A percentile compares a stretch with the other conserved stretches of the same genome.
phyloP scores from a whole-genome alignment of 192 early-diverging fungal species.

The Coemansia biformis region DNA sequence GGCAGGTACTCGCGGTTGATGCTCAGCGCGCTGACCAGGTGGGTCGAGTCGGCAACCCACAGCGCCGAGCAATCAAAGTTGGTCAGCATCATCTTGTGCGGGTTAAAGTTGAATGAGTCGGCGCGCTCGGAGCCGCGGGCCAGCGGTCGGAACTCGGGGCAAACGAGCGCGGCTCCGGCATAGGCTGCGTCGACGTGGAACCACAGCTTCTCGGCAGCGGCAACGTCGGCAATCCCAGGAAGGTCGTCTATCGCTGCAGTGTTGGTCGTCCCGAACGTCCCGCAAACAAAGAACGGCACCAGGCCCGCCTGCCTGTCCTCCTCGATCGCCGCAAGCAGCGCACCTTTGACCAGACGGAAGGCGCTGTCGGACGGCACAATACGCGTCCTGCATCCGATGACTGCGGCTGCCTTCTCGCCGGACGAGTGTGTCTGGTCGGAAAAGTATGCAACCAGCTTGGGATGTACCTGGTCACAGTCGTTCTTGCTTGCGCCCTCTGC shows the following conservation, averaged over 20 bases:
- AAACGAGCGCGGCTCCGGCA: constrained; percentile 55
- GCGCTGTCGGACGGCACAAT: constrained; percentile 39
- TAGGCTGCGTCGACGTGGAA: constrained; percentile 64
- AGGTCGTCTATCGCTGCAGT: constrained; percentile 55
- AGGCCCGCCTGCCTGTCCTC: constrained; percentile 51
- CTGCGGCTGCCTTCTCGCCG: constrained; percentile 55
- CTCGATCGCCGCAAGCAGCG: constrained; percentile 47
- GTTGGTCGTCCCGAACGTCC: constrained; percentile 62
- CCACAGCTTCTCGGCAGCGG: constrained; percentile 50
- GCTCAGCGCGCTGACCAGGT: constrained; percentile 51
- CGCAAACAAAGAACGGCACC: constrained; percentile 61
- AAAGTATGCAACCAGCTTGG: constrained; percentile 55
- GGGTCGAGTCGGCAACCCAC: constrained; percentile 51
- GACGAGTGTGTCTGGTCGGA: constrained; percentile 59
- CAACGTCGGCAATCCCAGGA: constrained; percentile 50
- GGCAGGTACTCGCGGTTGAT: constrained; percentile 54
- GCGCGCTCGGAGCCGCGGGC: constrained; percentile 50
- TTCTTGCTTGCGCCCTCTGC: constrained; percentile 13
- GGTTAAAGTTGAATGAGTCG: constrained; percentile 59
- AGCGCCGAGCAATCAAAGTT: constrained; percentile 63
- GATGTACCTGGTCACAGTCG: constrained; percentile 22
- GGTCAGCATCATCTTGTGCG: constrained; percentile 61
- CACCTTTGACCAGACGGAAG: constrained; percentile 34
- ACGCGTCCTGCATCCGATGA: constrained; percentile 30
- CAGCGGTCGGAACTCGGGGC: constrained; percentile 54